A percentile compares a stretch with the other conserved stretches of the same genome.
Conservation (phyloP, 2,329 filamentous ascomycete genomes). For the Bipolaris zeicola region DNA sequence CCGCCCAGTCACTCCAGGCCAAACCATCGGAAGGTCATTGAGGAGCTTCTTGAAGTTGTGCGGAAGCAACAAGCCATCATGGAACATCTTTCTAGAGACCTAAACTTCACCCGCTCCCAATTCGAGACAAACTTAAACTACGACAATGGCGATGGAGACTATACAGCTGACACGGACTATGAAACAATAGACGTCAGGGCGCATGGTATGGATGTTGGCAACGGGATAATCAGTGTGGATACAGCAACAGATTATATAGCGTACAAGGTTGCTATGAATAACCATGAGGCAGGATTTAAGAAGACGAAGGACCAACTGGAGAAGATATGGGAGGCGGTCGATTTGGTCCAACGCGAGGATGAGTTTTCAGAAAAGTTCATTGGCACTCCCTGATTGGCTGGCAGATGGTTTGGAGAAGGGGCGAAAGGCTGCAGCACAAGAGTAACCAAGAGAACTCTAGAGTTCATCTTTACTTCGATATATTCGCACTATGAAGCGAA, state of each 20-base stretch:
- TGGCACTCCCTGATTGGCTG: not conserved
- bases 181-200: not conserved
- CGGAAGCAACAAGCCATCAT: not conserved
- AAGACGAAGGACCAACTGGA: not conserved
- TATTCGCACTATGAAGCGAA: no score
- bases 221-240: not conserved
- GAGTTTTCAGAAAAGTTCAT: not conserved
- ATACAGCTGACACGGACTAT: not conserved
- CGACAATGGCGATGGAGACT: not conserved
- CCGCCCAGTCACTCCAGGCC: no score
- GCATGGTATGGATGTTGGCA: not conserved
- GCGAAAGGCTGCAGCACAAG: not conserved
- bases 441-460: not conserved
- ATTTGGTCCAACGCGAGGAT: not conserved
- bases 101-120: not conserved
- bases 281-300: not conserved
- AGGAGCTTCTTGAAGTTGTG: not conserved
- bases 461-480: no score
- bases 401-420: not conserved
- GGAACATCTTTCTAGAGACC: not conserved
- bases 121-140: not conserved
- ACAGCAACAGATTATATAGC: not conserved
- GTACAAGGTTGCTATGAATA: not conserved
- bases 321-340: not conserved
- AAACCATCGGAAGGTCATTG: no score